These are phyloP conservation scores for Tuber melanosporum DNA, from an alignment of 495 filamentous ascomycete species.

Conservation along the genomic window DNA sequence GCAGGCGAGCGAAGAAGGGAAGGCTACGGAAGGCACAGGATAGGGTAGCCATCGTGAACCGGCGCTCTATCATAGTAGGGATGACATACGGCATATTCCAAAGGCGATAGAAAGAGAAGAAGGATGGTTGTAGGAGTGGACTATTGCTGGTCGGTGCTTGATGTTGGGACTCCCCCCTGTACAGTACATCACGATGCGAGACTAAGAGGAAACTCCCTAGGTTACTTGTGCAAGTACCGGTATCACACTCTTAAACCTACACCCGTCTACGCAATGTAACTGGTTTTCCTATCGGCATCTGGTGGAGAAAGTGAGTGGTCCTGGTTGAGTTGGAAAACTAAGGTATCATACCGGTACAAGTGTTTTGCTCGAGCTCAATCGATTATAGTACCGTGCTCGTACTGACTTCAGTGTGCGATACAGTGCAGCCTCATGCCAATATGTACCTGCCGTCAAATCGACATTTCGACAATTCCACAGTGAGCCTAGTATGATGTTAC, in stretches of 20 bases:
- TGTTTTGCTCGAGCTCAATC: background rate
- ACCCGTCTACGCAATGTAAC: background rate
- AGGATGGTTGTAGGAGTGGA: background rate
- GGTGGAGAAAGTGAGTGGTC: background rate
- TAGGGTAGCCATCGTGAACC: background rate
- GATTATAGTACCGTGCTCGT: background rate
- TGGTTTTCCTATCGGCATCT: background rate
- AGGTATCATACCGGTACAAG: background rate
- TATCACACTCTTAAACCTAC: background rate
- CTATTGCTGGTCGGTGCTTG: background rate
- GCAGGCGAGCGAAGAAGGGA: background rate
- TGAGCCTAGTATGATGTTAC: background rate
- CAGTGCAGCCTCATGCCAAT: background rate
- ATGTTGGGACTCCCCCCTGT: background rate
- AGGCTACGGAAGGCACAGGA: background rate
- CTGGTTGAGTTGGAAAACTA: background rate
- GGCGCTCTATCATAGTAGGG: background rate
- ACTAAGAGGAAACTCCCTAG: background rate
- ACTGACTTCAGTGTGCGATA: background rate
- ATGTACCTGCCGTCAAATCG: background rate
- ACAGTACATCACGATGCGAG: background rate
- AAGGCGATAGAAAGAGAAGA: background rate
- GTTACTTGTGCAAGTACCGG: background rate
- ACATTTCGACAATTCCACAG: background rate
- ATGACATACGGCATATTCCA: background rate